These are phyloP conservation scores for Populus trichocarpa DNA, from an alignment of 441 rosid species.

Conservation along the genomic window DNA sequence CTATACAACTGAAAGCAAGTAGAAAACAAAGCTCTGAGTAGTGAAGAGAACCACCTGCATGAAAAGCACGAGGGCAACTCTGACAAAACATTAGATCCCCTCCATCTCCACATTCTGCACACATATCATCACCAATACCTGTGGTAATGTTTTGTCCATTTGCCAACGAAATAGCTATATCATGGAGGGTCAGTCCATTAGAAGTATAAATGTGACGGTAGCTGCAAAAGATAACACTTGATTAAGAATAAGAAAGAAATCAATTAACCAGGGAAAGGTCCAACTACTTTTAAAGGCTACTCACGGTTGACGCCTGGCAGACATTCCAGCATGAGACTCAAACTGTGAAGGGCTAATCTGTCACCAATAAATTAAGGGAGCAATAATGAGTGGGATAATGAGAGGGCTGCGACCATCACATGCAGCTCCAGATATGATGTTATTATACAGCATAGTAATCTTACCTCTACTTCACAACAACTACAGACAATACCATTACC, in stretches of 20 bases:
- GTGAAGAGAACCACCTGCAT: constrained; percentile 45
- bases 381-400: constrained; percentile 6
- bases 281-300: constrained; percentile 25
- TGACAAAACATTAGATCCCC: constrained; percentile 68
- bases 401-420: neutral
- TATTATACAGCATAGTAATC: constrained; percentile 3
- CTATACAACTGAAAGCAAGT: neutral
- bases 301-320: constrained; percentile 98
- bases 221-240: constrained; percentile 38
- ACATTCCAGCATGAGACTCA: constrained; percentile 99
- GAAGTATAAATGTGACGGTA: constrained; percentile 89
- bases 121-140: constrained; percentile 82
- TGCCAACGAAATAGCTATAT: constrained; percentile 75
- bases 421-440: neutral
- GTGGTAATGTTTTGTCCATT: constrained; percentile 67
- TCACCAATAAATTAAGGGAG: constrained; percentile 7
- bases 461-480: constrained; percentile 82
- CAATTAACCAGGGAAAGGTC: neutral
- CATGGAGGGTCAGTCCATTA: constrained; percentile 85
- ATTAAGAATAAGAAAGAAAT: constrained; percentile 7
- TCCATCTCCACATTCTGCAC: constrained; percentile 83
- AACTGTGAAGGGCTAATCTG: constrained; percentile 99
- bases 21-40: neutral
- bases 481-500: constrained; percentile 82
- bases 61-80: constrained; percentile 87